A percentile compares a stretch with the other conserved stretches of the same genome.
These are phyloP conservation scores for Penstemon newberryi DNA, from an alignment of 257 asterid genomes.

Conservation along the genomic window DNA sequence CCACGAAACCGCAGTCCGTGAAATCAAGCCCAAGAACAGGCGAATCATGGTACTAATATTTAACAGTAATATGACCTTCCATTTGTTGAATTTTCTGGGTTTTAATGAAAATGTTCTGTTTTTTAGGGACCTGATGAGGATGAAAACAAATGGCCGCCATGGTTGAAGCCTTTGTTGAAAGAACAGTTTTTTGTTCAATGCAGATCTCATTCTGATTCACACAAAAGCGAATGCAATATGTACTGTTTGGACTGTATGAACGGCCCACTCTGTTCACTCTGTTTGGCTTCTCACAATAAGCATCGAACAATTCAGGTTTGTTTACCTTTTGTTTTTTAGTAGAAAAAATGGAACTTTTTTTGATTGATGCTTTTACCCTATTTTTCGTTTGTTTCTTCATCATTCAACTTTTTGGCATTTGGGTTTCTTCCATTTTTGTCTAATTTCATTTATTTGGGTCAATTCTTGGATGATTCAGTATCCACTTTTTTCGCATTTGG, in stretches of 20 bases:
- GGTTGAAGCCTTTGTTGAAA: slow-evolving; percentile 53
- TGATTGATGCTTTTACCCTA: too few relatives aligned
- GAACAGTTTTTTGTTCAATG: slow-evolving; percentile 58
- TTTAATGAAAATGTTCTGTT: neutral
- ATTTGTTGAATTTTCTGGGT: neutral
- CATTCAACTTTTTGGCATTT: neutral
- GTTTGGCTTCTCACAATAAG: slow-evolving; percentile 49
- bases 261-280: slow-evolving; percentile 61
- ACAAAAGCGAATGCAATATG: slow-evolving; percentile 68
- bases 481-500: slow-evolving; percentile 21
- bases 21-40: slow-evolving; percentile 67
- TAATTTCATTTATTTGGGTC: too few relatives aligned
- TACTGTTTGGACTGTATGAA: slow-evolving; percentile 58
- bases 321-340: neutral
- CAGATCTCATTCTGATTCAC: slow-evolving; percentile 53
- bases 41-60: slow-evolving; percentile 60
- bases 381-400: too few relatives aligned
- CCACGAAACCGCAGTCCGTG: slow-evolving; percentile 41
- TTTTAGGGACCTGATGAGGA: slow-evolving; percentile 71
- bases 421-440: neutral
- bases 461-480: too few relatives aligned
- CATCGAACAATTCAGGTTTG: slow-evolving; percentile 63
- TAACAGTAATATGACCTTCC: neutral
- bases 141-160: slow-evolving; percentile 60
- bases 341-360: too few relatives aligned